A percentile compares a stretch with the other conserved stretches of the same genome.
Evolutionary conservation across 176 grass and related monocot species (phyloP).

Genomic region (Alloteropsis semialata): DNA sequence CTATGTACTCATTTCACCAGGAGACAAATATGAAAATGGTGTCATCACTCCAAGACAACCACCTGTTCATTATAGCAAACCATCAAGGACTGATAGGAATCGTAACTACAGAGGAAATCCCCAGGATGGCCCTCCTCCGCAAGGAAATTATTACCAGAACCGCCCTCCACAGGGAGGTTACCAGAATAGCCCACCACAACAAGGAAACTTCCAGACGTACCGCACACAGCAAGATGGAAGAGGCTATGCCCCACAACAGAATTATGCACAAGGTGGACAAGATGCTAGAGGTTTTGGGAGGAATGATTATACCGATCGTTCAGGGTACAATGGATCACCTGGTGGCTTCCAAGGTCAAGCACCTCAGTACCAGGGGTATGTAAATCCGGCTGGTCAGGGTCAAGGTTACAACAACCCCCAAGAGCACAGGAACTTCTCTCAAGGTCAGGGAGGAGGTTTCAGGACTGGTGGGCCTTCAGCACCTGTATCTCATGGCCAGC

Average conservation of each 20-base stretch:
- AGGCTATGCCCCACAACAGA: conserved; percentile 43
- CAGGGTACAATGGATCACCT: conserved; percentile 34
- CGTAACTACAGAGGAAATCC: conserved; percentile 50
- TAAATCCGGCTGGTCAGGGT: conserved; percentile 41
- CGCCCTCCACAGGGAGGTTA: conserved; percentile 41
- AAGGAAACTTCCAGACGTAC: conserved; percentile 49
- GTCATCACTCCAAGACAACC: conserved; percentile 78
- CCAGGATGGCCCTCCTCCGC: conserved; percentile 38
- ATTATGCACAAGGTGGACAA: conserved; percentile 43
- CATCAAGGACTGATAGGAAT: conserved; percentile 52
- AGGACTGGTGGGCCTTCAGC: conserved; percentile 28
- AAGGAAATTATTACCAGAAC: conserved; percentile 50
- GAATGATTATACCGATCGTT: conserved; percentile 26
- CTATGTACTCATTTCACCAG: conserved; percentile 44
- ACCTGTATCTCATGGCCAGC: conserved; percentile 27
- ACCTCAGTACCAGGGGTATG: conserved; percentile 41
- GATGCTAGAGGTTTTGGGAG: conserved; percentile 40
- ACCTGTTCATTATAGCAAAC: conserved; percentile 69
- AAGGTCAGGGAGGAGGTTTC: conserved; percentile 44
- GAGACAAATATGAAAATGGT: conserved; percentile 93
- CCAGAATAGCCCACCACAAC: conserved; percentile 38
- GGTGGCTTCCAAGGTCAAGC: conserved; percentile 32
- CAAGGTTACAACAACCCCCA: conserved; percentile 52
- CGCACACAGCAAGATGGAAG: conserved; percentile 52
- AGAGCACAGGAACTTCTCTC: conserved; percentile 49